Evolutionary conservation across 768 basidiomycete genomes (phyloP).

Genomic region (Hericium alpestre): DNA sequence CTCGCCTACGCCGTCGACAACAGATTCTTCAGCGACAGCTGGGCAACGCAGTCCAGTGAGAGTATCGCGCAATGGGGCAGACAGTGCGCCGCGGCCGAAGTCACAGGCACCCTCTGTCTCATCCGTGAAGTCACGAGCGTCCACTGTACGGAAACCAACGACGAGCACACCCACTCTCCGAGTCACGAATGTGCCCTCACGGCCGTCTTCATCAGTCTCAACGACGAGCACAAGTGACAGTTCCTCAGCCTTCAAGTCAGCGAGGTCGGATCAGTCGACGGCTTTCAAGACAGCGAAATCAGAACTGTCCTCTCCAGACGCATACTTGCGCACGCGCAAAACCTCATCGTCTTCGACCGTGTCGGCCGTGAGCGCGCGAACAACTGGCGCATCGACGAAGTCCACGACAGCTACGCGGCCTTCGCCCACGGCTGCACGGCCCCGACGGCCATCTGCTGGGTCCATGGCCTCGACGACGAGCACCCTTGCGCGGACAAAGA

Average conservation of each 20-base stretch:
- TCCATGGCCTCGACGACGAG: conserved; percentile 10
- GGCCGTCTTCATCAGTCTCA: conserved; percentile 17
- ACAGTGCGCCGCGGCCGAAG: conserved; percentile 10
- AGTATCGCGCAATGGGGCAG: conserved; percentile 7
- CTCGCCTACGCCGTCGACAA: background rate
- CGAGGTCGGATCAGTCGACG: conserved; percentile 17
- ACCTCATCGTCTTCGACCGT: conserved; percentile 23
- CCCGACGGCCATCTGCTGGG: conserved; percentile 7
- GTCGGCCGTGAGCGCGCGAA: conserved; percentile 20
- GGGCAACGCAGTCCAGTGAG: background rate
- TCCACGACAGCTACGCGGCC: too few species aligned
- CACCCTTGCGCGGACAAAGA: conserved; percentile 6
- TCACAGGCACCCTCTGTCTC: conserved; percentile 24
- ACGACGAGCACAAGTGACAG: conserved; percentile 22
- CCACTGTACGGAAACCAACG: conserved; percentile 26
- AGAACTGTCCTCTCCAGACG: conserved; percentile 21
- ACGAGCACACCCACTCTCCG: conserved; percentile 9
- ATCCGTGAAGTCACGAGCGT: conserved; percentile 26
- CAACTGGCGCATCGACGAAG: conserved; percentile 12
- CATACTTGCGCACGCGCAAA: conserved; percentile 21
- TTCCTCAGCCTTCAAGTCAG: conserved; percentile 36
- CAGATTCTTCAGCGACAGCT: background rate
- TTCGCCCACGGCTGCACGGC: conserved; percentile 5
- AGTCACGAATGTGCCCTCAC: conserved; percentile 13
- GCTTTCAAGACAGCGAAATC: conserved; percentile 38